Conservation (phyloP, 2,329 filamentous ascomycete species). For the Ophiostoma montium region DNA sequence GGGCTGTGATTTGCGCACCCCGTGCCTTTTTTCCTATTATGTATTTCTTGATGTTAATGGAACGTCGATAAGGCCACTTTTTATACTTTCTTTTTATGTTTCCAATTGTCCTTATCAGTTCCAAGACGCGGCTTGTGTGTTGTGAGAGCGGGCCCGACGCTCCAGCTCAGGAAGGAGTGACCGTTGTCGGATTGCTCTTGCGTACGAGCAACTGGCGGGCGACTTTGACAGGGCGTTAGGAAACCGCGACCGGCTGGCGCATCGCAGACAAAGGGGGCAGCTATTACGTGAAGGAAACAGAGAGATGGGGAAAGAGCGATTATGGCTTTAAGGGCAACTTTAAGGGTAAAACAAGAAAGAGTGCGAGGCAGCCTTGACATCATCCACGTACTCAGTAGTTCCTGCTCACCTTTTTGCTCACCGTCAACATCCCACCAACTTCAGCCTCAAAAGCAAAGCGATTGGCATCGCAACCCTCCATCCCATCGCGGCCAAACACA, state of each 20-base stretch:
- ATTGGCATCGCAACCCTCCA: neutral
- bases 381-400: too few species aligned
- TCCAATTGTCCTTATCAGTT: slow-evolving; percentile 12
- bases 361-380: too few species aligned
- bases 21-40: slow-evolving; percentile 20
- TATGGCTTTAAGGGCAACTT: too few species aligned
- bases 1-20: neutral
- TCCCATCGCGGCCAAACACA: neutral
- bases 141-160: neutral
- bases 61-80: slow-evolving; percentile 19
- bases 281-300: neutral
- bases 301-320: neutral
- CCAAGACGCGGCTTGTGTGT: slow-evolving; percentile 1
- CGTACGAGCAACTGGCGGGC: neutral
- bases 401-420: neutral
- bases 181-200: slow-evolving; percentile 2
- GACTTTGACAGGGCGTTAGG: neutral
- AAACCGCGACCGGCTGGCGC: neutral
- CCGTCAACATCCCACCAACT: neutral
- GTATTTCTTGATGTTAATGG: slow-evolving; percentile 22
- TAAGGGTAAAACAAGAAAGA: neutral
- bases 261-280: neutral
- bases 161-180: slow-evolving; percentile 1
- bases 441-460: neutral
- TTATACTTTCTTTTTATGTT: slow-evolving; percentile 10